Evolutionary conservation across 225 moss, liverwort and hornwort genomes (phyloP), one percentile per base, ranked within the genome.

Genomic region (Marchantia polymorpha): DNA sequence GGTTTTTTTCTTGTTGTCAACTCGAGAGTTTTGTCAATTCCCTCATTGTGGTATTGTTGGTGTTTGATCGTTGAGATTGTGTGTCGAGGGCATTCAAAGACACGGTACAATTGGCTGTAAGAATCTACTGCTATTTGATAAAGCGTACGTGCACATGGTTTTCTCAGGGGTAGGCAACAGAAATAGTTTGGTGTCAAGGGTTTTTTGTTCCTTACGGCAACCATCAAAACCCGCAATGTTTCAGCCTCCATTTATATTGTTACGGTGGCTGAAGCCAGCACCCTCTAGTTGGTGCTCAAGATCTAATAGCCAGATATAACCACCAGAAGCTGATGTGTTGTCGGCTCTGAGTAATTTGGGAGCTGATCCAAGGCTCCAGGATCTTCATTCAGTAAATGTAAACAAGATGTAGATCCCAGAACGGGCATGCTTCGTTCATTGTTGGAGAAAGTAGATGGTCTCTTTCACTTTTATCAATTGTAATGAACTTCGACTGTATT

Each of bases 241-340:
- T 75, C 30, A 31, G 75, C 56, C 75, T 67, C 56, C 75, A 25
- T 75, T 59, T 51, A 52, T 25, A 52, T 53, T 23, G 69, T 69
- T 8, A 73, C 53, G 22, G 51, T 54, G 26, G n/a, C 16, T 53
- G 4, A 4, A 29, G 30, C 31, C 58, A 75, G 31, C 75, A 58
- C 75, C 25, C 5, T 59, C 53, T 59, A 29, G 39, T 59, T 46
- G 30, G 58, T 75, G 58, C 20, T 25, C 12, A 54, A 75, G 58
- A 59, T 22, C 27, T 23, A 54, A 16, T 11, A 23, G 73, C n/a
- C 54, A 73, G 20, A n/a, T 54, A 27, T 14, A 23, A 73, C 54
- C 13, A 52, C 52, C 73, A 56, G 22, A 75, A 75, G 59, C 58
- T 75, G 75, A 75, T 19, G 19, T 56, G 46, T 46, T 6, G 31